Evolutionary conservation across 306 rosid genomes (phyloP).

Genomic region (Vigna angularis): DNA sequence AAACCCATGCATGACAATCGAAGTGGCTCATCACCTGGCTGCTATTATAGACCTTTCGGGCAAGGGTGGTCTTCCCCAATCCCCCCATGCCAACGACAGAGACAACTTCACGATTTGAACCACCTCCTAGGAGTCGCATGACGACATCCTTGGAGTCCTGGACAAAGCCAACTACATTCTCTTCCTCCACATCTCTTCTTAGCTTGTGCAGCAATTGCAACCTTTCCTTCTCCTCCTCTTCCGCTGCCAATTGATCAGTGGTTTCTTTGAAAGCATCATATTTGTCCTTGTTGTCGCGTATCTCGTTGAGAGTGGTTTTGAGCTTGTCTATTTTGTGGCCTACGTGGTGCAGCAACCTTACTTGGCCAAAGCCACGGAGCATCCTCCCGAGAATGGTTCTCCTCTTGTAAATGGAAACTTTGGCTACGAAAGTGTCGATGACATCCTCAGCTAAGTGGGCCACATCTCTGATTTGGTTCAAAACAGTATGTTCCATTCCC

Average conservation of each 20-base stretch:
- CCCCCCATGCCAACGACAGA: conserved; percentile 33
- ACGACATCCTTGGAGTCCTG: not conserved
- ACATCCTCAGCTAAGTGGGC: conserved; percentile 38
- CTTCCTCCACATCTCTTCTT: conserved; percentile 37
- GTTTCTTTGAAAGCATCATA: not conserved
- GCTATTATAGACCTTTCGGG: conserved; percentile 22
- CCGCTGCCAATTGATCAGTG: not conserved
- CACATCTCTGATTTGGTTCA: conserved; percentile 34
- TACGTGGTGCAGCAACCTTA: not conserved
- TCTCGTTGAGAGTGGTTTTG: not conserved
- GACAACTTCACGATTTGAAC: not conserved
- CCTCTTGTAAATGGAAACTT: not conserved
- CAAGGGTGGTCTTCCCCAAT: conserved; percentile 40
- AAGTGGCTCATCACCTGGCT: not conserved
- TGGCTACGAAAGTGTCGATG: conserved; percentile 14
- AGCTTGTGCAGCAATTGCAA: not conserved
- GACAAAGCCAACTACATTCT: conserved; percentile 3
- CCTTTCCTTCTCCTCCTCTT: conserved; percentile 2
- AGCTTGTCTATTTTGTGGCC: not conserved
- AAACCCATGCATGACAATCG: not conserved
- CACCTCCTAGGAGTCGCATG: not conserved
- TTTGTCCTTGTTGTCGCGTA: conserved; percentile 10
- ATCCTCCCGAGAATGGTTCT: not conserved
- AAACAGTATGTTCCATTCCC: not conserved
- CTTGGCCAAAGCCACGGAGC: not conserved